Percentiles rank a stretch among this genome's conserved stretches.
Conservation (phyloP, 768 basidiomycete genomes). For the Gloeostereum incarnatum region DNA sequence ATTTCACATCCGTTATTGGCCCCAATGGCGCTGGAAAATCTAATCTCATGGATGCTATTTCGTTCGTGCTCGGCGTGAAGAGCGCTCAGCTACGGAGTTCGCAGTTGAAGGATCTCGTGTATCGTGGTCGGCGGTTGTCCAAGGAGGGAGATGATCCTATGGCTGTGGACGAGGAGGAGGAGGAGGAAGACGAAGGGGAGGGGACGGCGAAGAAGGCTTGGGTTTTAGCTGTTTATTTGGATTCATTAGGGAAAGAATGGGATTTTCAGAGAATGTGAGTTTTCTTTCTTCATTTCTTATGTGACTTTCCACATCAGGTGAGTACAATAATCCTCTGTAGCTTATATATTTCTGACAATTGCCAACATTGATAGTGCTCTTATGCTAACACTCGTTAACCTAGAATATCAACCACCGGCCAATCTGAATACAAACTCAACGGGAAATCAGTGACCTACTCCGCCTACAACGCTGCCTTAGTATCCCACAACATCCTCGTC, state of each 20-base stretch:
- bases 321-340: too few relatives aligned
- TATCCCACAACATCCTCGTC: slow-evolving; percentile 89
- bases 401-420: slow-evolving; percentile 82
- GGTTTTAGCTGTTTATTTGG: slow-evolving; percentile 89
- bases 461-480: slow-evolving; percentile 81
- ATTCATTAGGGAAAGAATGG: slow-evolving; percentile 74
- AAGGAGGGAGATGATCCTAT: slow-evolving; percentile 37
- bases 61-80: slow-evolving; percentile 95
- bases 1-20: slow-evolving; percentile 94
- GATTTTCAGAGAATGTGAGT: slow-evolving; percentile 87
- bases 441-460: slow-evolving; percentile 73
- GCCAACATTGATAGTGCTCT: too few relatives aligned
- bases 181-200: slow-evolving; percentile 54
- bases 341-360: too few relatives aligned
- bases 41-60: slow-evolving; percentile 99
- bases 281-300: slow-evolving; percentile 1
- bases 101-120: slow-evolving; percentile 92
- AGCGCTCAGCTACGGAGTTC: slow-evolving; percentile 88
- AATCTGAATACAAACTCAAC: slow-evolving; percentile 89
- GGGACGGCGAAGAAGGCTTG: slow-evolving; percentile 88
- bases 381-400: slow-evolving; percentile 4
- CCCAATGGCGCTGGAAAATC: slow-evolving; percentile 99
- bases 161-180: slow-evolving; percentile 42
- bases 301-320: too few relatives aligned
- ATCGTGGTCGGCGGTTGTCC: slow-evolving; percentile 74